Conservation (phyloP, 345 rosid genomes). For the Rhodomyrtus tomentosa region DNA sequence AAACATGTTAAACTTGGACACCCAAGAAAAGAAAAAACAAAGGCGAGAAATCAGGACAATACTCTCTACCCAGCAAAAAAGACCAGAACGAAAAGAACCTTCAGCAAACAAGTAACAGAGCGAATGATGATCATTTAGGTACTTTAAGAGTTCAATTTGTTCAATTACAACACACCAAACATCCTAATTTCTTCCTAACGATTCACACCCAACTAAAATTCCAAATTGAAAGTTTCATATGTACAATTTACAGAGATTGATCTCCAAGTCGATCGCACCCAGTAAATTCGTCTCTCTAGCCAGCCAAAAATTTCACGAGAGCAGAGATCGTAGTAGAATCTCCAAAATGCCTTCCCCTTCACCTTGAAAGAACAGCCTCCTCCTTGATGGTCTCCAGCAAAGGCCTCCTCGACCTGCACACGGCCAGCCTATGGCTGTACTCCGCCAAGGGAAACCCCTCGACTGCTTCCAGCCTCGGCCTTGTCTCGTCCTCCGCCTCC, state of each 20-base stretch:
- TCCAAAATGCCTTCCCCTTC: not conserved
- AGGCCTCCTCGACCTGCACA: constrained; percentile 47
- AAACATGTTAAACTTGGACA: not conserved
- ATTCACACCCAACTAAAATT: not conserved
- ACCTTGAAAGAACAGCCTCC: constrained; percentile 22
- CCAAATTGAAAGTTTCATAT: not conserved
- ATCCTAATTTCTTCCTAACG: not conserved
- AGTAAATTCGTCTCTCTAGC: not conserved
- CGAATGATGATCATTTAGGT: not conserved
- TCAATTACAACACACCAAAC: not conserved
- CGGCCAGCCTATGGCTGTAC: constrained; percentile 18
- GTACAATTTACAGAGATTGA: not conserved
- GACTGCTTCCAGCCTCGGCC: constrained; percentile 16
- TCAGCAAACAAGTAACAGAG: not conserved
- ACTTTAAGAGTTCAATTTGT: not conserved
- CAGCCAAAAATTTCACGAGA: not conserved
- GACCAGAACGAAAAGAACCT: not conserved
- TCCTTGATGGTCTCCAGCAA: constrained; percentile 49
- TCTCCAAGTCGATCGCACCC: not conserved
- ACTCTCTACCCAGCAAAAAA: too few relatives aligned
- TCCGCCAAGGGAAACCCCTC: constrained; percentile 20
- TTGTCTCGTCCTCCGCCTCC: not conserved
- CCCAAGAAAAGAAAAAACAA: not conserved
- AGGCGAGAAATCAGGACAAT: too few relatives aligned
- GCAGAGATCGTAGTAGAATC: not conserved